These are phyloP conservation scores for Coemansia sp. DNA, from an alignment of 192 early-diverging fungal species.

Conservation along the genomic window DNA sequence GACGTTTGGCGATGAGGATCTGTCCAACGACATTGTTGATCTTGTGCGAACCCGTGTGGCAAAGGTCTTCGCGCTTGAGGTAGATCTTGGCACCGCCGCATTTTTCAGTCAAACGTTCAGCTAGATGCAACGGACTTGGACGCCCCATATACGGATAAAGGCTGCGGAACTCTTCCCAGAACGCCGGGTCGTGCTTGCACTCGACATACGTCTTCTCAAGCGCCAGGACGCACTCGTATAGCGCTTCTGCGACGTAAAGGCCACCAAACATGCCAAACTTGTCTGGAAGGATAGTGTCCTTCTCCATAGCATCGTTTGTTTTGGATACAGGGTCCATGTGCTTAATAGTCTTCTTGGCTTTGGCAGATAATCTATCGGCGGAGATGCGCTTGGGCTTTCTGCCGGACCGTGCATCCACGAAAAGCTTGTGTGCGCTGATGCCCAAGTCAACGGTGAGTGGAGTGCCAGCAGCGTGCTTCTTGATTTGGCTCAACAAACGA, in stretches of 20 bases:
- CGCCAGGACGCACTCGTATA: conserved; percentile 93
- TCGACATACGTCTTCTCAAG: conserved; percentile 83
- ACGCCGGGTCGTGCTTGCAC: conserved; percentile 82
- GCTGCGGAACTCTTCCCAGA: conserved; percentile 89
- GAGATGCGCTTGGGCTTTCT: conserved; percentile 57
- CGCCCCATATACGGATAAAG: conserved; percentile 93
- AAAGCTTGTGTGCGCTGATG: conserved; percentile 86
- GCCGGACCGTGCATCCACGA: conserved; percentile 58
- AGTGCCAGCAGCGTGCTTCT: conserved; percentile 74
- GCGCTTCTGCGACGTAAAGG: conserved; percentile 94
- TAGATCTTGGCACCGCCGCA: conserved; percentile 89
- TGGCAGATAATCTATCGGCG: conserved; percentile 59
- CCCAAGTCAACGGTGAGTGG: conserved; percentile 97
- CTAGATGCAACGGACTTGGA: conserved; percentile 85
- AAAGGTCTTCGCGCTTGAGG: conserved; percentile 98
- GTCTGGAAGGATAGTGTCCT: conserved; percentile 63
- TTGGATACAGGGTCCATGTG: conserved; percentile 28
- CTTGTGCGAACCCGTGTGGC: conserved; percentile 99
- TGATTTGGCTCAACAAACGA: conserved; percentile 71
- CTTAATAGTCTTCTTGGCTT: conserved; percentile 17
- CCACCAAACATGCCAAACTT: conserved; percentile 96
- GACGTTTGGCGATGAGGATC: conserved; percentile 86
- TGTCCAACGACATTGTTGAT: conserved; percentile 99
- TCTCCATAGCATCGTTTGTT: conserved; percentile 15
- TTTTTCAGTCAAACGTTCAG: conserved; percentile 78